Evolutionary conservation across 1,284 basidiomycete genomes (phyloP), one percentile per base, ranked within the genome.

Genomic region (Coriolopsis trogii): DNA sequence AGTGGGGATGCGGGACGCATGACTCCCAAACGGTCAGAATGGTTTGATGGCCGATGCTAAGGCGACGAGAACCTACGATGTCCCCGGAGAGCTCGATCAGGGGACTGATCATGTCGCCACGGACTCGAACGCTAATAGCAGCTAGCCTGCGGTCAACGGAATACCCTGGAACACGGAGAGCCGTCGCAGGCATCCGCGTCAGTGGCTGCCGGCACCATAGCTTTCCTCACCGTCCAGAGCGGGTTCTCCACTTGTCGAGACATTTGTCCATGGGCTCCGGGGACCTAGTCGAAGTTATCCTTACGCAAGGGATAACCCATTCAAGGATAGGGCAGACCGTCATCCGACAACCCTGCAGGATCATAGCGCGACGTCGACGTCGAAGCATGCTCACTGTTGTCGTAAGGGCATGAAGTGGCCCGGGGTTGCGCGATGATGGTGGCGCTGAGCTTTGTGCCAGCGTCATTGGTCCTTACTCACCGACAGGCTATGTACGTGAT

Each of bases 291-390:
- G 16, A 26, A 20, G 25, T 29, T 18, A 16, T 41, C 40, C n/a
- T 41, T 41, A 41, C 40, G 40, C 40, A 26, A 41, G n/a, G 40
- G 40, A 41, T 41, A 41, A 41, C 40, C 40, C 40, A 39, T 39
- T 24, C 20, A 12, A 24, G 21, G 38, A 41, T 15, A 16, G 25
- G 15, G 15, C 25, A 39, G 30, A 12, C 30, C 39, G 39, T 28
- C 39, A 18, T 18, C 25, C 15, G n/a, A n/a, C 3, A 13, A 31
- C 7, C 30, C 12, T 31, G 30, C 7, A 4, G 30, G 30, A 31
- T 31, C n/a, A n/a, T n/a, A n/a, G n/a, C n/a, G n/a, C n/a, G n/a
- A n/a, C n/a, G n/a, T n/a, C n/a, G n/a, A n/a, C n/a, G n/a, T n/a
- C n/a, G n/a, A n/a, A n/a, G n/a, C n/a, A n/a, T n/a, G n/a, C n/a